Evolutionary conservation across 2,329 filamentous ascomycete genomes (phyloP).

Genomic region (Hansfordia pulvinata): DNA sequence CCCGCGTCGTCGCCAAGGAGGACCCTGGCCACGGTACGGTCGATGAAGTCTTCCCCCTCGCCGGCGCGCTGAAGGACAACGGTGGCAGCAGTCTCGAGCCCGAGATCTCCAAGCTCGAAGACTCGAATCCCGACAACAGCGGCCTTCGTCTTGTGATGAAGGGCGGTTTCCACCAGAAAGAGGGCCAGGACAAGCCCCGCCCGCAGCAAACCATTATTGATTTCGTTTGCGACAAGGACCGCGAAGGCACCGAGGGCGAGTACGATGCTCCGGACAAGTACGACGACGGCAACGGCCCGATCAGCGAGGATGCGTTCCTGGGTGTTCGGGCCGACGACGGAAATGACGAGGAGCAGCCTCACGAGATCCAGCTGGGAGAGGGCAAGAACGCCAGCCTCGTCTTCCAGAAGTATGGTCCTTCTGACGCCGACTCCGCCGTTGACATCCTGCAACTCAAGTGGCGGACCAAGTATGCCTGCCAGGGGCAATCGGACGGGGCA

Average conservation of each 20-base stretch:
- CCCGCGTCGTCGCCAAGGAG: constrained; percentile 37
- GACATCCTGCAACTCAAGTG: constrained; percentile 66
- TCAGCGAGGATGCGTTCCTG: constrained; percentile 5
- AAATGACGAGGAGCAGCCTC: constrained; percentile 23
- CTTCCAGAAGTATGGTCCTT: constrained; percentile 59
- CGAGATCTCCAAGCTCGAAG: constrained; percentile 50
- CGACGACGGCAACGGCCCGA: constrained; percentile 14
- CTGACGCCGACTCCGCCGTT: constrained; percentile 38
- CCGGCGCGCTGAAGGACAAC: constrained; percentile 50
- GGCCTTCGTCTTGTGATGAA: constrained; percentile 58
- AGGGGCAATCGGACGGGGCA: constrained; percentile 10
- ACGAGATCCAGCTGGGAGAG: constrained; percentile 38
- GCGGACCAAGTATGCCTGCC: constrained; percentile 77
- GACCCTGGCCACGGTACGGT: constrained; percentile 33
- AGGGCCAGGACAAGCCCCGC: constrained; percentile 39
- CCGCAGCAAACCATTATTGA: constrained; percentile 70
- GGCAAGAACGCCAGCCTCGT: constrained; percentile 45
- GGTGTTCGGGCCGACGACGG: constrained; percentile 21
- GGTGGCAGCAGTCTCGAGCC: constrained; percentile 50
- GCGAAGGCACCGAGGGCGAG: constrained; percentile 62
- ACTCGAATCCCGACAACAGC: constrained; percentile 54
- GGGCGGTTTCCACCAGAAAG: constrained; percentile 39
- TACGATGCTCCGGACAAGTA: constrained; percentile 43
- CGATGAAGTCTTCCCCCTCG: constrained; percentile 54
- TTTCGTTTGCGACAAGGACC: constrained; percentile 65